Base-by-base conservation (phyloP, 495 filamentous ascomycete genomes). In the Emericellopsis terricola region DNA sequence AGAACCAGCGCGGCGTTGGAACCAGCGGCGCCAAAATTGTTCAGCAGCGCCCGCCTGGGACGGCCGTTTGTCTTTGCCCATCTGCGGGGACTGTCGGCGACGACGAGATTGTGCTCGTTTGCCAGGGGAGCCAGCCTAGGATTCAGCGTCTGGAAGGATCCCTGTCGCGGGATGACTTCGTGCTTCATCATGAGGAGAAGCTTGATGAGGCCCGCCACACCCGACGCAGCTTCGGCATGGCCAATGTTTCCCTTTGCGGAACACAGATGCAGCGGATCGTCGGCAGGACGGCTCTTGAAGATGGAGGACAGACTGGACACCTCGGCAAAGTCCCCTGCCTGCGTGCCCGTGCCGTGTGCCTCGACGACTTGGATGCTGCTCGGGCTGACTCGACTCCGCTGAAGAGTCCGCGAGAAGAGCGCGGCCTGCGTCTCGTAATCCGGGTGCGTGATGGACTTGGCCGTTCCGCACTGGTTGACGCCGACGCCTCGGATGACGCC, bases 171-270 rank as follows among this genome's bases (percentile, higher is more conserved):
- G 8, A 68, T 55, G 0, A 33, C 23, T 0, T 47, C 41, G 2
- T 57, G 19, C 0, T 62, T 45, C 3, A 72, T 55, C 63, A 69
- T 67, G 1, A 64, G 26, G 0, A 68, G 31, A 0, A 56, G 29
- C 33, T 68, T 68, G 20, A 65, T 49, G 1, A 69, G 26, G 0
- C 52, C 48, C 0, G 36, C 23, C 0, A 62, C 35, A 0, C 67
- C 67, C 0, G 62, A 62, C 0, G 59, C 46, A 1, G 46, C 47
- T 27, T 70, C 68, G 0, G 53, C 49, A 34, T 72, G 68, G 9
- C 68, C 68, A 3, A 70, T 37, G 3, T 49, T 35, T 0, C 55
- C 43, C 51, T 72, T 71, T 0, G 65, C 56, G 0, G 64, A 64
- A 1, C 58, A 49, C 1, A 49, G 5, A 3, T 41, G 16, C 13